phyloP scores from a whole-genome alignment of 140 eudicot species.

The Flaveria floridana region DNA sequence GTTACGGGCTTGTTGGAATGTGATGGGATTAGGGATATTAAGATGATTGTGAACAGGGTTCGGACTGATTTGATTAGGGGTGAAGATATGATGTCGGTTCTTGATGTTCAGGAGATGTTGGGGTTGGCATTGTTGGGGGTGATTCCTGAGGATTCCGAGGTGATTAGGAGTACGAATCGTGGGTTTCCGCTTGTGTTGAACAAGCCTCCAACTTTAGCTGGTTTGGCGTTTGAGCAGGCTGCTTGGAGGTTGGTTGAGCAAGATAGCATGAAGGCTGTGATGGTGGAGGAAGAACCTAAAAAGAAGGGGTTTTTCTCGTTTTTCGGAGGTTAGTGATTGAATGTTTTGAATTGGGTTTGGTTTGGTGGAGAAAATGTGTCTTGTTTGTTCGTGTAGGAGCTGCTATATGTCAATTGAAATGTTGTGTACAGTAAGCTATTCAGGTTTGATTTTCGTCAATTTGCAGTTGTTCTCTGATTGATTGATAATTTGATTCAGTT shows the following conservation, averaged over 20 bases:
- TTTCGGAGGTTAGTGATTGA: constrained; percentile 64
- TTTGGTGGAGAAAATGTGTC: constrained; percentile 21
- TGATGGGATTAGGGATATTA: constrained; percentile 97
- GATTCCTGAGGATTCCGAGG: constrained; percentile 92
- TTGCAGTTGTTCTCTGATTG: constrained; percentile 26
- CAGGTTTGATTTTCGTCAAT: constrained; percentile 32
- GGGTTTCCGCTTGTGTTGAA: constrained; percentile 93
- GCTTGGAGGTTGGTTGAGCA: constrained; percentile 98
- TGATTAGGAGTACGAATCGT: constrained; percentile 89
- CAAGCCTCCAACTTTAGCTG: constrained; percentile 93
- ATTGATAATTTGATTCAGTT: constrained; percentile 25
- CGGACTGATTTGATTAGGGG: constrained; percentile 91
- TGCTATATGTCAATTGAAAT: constrained; percentile 23
- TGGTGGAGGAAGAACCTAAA: constrained; percentile 96
- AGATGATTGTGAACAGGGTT: constrained; percentile 97
- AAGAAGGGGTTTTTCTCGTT: constrained; percentile 90
- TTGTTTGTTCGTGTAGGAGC: constrained; percentile 16
- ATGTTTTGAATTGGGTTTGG: constrained; percentile 5
- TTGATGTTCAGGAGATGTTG: constrained; percentile 97
- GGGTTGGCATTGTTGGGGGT: constrained; percentile 91
- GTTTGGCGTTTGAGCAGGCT: constrained; percentile 96
- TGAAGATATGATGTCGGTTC: constrained; percentile 98
- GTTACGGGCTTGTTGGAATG: constrained; percentile 93
- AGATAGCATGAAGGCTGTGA: constrained; percentile 96
- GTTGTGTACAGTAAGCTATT: constrained; percentile 42